Conservation (phyloP, 2,329 filamentous ascomycete species). For the Purpureocillium lavendulum region DNA sequence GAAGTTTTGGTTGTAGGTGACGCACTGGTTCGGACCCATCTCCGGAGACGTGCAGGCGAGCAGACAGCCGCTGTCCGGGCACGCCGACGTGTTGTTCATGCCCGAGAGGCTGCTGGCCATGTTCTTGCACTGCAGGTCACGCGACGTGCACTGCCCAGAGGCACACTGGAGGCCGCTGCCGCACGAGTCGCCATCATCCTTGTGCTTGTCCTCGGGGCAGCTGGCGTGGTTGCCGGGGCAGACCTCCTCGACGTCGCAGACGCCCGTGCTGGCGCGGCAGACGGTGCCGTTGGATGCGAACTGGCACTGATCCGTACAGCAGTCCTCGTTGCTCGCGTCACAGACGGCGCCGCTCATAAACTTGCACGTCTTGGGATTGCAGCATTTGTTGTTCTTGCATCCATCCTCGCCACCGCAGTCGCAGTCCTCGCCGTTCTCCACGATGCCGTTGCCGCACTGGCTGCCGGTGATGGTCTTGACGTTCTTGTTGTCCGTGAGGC, state of each 20-base stretch:
- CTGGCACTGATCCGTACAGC: conserved; percentile 60
- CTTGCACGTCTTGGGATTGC: conserved; percentile 77
- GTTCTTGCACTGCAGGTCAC: conserved; percentile 80
- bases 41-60: conserved; percentile 68
- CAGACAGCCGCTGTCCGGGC: conserved; percentile 56
- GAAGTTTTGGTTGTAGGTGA: conserved; percentile 80
- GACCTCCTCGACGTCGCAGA: conserved; percentile 77
- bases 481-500: conserved; percentile 78
- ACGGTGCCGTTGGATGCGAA: conserved; percentile 60
- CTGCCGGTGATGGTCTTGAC: conserved; percentile 74
- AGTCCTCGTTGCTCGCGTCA: conserved; percentile 74
- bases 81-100: conserved; percentile 73
- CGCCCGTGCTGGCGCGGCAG: conserved; percentile 70
- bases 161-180: conserved; percentile 69
- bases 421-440: conserved; percentile 89
- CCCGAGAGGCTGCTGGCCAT: conserved; percentile 69
- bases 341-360: conserved; percentile 72
- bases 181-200: conserved; percentile 64
- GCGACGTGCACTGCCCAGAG: conserved; percentile 88
- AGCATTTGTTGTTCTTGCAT: conserved; percentile 73
- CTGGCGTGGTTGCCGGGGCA: conserved; percentile 65
- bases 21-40: conserved; percentile 59
- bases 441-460: conserved; percentile 94
- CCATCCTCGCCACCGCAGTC: conserved; percentile 75
- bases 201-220: conserved; percentile 67